A percentile compares a stretch with the other conserved stretches of the same genome.
These are phyloP conservation scores for Alternaria dauci DNA, from an alignment of 2,329 filamentous ascomycete species.

Conservation along the genomic window DNA sequence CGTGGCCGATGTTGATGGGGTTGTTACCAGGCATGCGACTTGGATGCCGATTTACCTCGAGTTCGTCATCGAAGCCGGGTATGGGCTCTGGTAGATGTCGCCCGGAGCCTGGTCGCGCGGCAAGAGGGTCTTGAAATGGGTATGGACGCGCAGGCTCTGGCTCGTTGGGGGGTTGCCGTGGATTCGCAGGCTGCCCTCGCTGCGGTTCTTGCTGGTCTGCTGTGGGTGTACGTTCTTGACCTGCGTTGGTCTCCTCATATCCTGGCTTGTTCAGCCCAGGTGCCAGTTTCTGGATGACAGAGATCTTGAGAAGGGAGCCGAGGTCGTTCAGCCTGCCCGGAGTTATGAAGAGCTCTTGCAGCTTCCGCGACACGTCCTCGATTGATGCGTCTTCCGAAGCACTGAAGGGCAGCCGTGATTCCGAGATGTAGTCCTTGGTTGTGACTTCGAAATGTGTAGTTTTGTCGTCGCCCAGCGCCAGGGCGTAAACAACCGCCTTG, in stretches of 20 bases:
- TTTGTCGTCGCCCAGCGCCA: slow-evolving; percentile 81
- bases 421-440: slow-evolving; percentile 77
- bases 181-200: slow-evolving; percentile 45
- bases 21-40: slow-evolving; percentile 59
- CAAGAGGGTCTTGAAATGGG: slow-evolving; percentile 74
- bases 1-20: slow-evolving; percentile 77
- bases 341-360: slow-evolving; percentile 75
- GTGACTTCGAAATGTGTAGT: slow-evolving; percentile 80
- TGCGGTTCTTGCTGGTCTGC: slow-evolving; percentile 52
- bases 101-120: slow-evolving; percentile 61
- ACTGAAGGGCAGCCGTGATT: slow-evolving; percentile 63
- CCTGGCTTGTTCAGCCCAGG: slow-evolving; percentile 80
- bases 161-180: slow-evolving; percentile 61
- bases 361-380: slow-evolving; percentile 55
- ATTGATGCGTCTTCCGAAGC: slow-evolving; percentile 59
- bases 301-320: slow-evolving; percentile 74
- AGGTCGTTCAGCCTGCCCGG: slow-evolving; percentile 72
- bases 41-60: slow-evolving; percentile 77
- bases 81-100: slow-evolving; percentile 79
- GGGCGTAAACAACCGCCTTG: slow-evolving; percentile 83
- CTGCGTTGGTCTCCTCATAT: slow-evolving; percentile 67
- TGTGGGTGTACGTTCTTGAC: slow-evolving; percentile 43
- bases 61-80: slow-evolving; percentile 92
- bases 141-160: slow-evolving; percentile 70
- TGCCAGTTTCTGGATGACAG: slow-evolving; percentile 84